A percentile compares a stretch with the other conserved stretches of the same genome.
Evolutionary conservation across 192 early-diverging fungal species (phyloP).

Genomic region (Rhizophagus sp.): DNA sequence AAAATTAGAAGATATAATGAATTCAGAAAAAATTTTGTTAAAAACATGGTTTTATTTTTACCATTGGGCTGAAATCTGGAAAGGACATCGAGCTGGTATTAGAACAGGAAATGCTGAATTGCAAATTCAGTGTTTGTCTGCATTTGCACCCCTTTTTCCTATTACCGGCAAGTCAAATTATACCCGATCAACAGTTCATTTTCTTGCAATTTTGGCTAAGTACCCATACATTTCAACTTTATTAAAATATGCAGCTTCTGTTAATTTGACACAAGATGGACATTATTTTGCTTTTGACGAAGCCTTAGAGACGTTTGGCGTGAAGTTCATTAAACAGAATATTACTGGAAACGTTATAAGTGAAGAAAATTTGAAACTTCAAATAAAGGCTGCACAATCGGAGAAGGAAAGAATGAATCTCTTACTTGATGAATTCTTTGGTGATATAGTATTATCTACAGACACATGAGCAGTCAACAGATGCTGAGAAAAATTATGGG

Average conservation of each 20-base stretch:
- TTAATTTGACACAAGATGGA: background rate
- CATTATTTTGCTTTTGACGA: constrained; percentile 6
- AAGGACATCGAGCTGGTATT: background rate
- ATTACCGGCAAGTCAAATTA: background rate
- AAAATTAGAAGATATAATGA: background rate
- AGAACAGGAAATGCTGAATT: constrained; percentile 10
- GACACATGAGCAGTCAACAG: too few relatives aligned
- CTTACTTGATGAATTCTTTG: constrained; percentile 4
- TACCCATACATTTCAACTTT: background rate
- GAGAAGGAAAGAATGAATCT: background rate
- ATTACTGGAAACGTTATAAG: background rate
- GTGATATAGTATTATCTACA: background rate
- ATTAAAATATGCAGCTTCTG: background rate
- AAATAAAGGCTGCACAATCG: constrained; percentile 1
- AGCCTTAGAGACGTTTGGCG: background rate
- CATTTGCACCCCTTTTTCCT: constrained; percentile 20
- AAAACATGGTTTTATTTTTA: constrained; percentile 16
- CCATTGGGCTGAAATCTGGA: background rate
- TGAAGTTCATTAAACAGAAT: constrained; percentile 14
- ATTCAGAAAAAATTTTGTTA: background rate
- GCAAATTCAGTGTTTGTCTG: background rate
- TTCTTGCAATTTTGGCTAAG: background rate
- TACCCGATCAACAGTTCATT: too few relatives aligned
- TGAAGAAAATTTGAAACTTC: constrained; percentile 1
- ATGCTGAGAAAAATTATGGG: too few relatives aligned